These are phyloP conservation scores for Paratrypanosoma confusum DNA, from an alignment of 208 protist genomes.

Conservation along the genomic window DNA sequence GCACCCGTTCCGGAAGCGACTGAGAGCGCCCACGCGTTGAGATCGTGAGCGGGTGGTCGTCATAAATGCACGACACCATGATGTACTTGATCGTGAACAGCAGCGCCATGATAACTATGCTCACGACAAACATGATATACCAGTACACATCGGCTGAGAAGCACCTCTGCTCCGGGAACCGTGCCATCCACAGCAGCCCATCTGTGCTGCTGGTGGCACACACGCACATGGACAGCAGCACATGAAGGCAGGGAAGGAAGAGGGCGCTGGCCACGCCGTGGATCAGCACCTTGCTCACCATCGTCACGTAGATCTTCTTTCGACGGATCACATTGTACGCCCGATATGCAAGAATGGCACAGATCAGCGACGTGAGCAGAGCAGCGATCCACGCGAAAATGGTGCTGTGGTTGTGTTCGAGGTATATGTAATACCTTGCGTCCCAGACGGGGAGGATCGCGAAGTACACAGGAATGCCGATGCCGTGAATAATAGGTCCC, in stretches of 20 bases:
- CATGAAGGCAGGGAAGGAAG: constrained; percentile 11
- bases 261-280: constrained; percentile 7
- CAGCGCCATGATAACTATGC: constrained; percentile 6
- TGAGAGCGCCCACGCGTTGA: constrained; percentile 10
- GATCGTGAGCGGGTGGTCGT: constrained; percentile 7
- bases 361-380: neutral
- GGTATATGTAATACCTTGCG: neutral
- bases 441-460: constrained; percentile 20
- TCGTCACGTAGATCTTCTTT: neutral
- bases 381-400: constrained; percentile 10
- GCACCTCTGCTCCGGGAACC: constrained; percentile 5
- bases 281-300: constrained; percentile 1
- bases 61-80: constrained; percentile 13
- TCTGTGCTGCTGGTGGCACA: constrained; percentile 1
- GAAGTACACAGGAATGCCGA: constrained; percentile 7
- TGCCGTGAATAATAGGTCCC: constrained; percentile 3
- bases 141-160: neutral
- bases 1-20: constrained; percentile 6
- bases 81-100: constrained; percentile 4
- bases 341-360: neutral
- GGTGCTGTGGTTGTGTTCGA: neutral
- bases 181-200: neutral
- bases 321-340: neutral
- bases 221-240: constrained; percentile 10
- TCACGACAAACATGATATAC: constrained; percentile 1